These are phyloP conservation scores for Geosmithia putterillii DNA, from an alignment of 2,329 filamentous ascomycete species.

Conservation along the genomic window DNA sequence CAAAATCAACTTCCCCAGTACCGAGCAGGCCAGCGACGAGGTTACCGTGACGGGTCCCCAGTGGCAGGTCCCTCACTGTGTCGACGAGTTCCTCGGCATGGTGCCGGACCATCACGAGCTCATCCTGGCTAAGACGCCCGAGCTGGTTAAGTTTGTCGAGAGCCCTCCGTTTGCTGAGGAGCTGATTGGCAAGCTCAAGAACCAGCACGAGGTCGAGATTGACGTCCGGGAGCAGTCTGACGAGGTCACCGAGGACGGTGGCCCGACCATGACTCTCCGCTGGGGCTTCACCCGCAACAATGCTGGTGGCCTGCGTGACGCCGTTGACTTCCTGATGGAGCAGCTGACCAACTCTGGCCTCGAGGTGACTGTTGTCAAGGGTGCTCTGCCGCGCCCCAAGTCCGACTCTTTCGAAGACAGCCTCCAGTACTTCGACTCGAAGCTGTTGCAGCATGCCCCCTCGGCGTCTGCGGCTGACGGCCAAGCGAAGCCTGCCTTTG, in stretches of 20 bases:
- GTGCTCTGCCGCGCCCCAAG: slow-evolving; percentile 93
- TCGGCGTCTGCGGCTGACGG: slow-evolving; percentile 71
- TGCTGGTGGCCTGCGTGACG: slow-evolving; percentile 86
- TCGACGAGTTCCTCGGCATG: slow-evolving; percentile 95
- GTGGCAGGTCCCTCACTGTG: slow-evolving; percentile 94
- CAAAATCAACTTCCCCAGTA: slow-evolving; percentile 97
- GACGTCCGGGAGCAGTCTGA: slow-evolving; percentile 55
- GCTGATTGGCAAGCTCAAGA: slow-evolving; percentile 71
- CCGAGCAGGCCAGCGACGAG: slow-evolving; percentile 91
- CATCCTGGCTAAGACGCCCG: slow-evolving; percentile 62
- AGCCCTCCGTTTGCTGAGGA: slow-evolving; percentile 72
- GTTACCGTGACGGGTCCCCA: slow-evolving; percentile 93
- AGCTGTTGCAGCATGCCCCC: slow-evolving; percentile 81
- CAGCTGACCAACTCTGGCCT: slow-evolving; percentile 79
- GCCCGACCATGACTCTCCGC: slow-evolving; percentile 48
- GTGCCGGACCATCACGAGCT: slow-evolving; percentile 93
- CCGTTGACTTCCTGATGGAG: slow-evolving; percentile 85
- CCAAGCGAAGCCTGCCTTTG: slow-evolving; percentile 74
- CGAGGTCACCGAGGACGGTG: slow-evolving; percentile 43
- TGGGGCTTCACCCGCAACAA: slow-evolving; percentile 95
- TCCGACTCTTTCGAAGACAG: slow-evolving; percentile 98
- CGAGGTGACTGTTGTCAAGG: slow-evolving; percentile 78
- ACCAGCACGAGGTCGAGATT: slow-evolving; percentile 84
- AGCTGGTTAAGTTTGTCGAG: slow-evolving; percentile 70
- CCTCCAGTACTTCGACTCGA: slow-evolving; percentile 92